Conservation (phyloP, 495 filamentous ascomycete genomes). For the Xylaria telfairii region DNA sequence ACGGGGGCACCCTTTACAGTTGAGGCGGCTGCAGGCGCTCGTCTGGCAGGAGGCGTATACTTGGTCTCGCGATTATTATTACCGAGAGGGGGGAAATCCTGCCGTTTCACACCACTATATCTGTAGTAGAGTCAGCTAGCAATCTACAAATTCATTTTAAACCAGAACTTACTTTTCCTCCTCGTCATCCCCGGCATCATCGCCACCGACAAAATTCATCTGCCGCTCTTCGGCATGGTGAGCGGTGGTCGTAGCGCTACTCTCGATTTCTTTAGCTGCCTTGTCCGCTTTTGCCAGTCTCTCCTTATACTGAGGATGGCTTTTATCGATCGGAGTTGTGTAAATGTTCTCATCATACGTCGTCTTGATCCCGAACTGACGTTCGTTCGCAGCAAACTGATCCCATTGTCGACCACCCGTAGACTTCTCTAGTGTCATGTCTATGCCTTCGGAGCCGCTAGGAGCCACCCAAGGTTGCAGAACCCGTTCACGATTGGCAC, state of each 20-base stretch:
- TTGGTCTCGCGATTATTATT: conserved; percentile 64
- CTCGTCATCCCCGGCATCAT: conserved; percentile 70
- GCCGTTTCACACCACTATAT: conserved; percentile 89
- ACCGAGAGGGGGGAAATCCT: conserved; percentile 70
- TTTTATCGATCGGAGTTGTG: conserved; percentile 86
- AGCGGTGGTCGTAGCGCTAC: conserved; percentile 66
- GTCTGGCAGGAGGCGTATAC: conserved; percentile 87
- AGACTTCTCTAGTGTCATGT: conserved; percentile 72
- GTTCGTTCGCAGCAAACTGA: conserved; percentile 90
- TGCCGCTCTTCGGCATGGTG: conserved; percentile 91
- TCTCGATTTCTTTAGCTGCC: conserved; percentile 90
- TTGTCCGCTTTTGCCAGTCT: conserved; percentile 76
- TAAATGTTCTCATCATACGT: conserved; percentile 95
- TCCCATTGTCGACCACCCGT: conserved; percentile 70
- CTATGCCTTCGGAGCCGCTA: conserved; percentile 62
- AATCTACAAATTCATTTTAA: not conserved
- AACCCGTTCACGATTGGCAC: conserved; percentile 70
- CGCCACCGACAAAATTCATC: conserved; percentile 59
- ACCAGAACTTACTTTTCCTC: conserved; percentile 79
- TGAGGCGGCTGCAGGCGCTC: conserved; percentile 74
- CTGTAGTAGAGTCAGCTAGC: conserved; percentile 54
- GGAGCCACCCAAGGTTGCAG: conserved; percentile 83
- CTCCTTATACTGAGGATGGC: conserved; percentile 78
- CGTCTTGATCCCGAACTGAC: conserved; percentile 82
- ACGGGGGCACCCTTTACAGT: conserved; percentile 76